Conservation (phyloP, 2,329 filamentous ascomycete genomes). For the Akanthomyces lecanii region DNA sequence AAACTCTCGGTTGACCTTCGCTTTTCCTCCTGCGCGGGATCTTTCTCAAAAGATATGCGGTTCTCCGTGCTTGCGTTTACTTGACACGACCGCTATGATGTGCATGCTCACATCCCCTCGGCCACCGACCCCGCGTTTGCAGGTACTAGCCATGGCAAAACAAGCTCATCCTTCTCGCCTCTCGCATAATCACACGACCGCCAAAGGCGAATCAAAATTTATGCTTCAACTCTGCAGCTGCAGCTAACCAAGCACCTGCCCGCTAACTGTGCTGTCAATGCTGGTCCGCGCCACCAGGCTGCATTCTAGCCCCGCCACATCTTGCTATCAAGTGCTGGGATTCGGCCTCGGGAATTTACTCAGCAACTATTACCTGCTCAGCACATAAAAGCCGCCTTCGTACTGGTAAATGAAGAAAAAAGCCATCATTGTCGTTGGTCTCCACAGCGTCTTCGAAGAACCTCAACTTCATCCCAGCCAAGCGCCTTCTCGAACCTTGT, state of each 20-base stretch:
- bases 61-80: too few relatives aligned
- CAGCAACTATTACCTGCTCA: background rate
- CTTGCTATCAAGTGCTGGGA: too few relatives aligned
- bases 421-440: background rate
- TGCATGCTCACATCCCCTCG: too few relatives aligned
- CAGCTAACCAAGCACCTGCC: background rate
- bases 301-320: background rate
- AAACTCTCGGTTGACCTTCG: too few relatives aligned
- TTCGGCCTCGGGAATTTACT: too few relatives aligned
- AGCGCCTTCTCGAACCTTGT: background rate
- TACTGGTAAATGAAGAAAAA: background rate
- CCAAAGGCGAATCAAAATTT: background rate
- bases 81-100: too few relatives aligned
- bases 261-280: background rate
- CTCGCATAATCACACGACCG: background rate
- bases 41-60: too few relatives aligned
- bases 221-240: background rate
- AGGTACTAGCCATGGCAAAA: background rate
- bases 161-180: too few relatives aligned
- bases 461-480: background rate
- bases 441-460: background rate
- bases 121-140: background rate
- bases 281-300: background rate
- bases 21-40: too few relatives aligned
- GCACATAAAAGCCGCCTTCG: background rate